A percentile compares a stretch with the other conserved stretches of the same genome.
These are phyloP conservation scores for Podaxis pistillaris DNA, from an alignment of 768 basidiomycete species.

Conservation along the genomic window DNA sequence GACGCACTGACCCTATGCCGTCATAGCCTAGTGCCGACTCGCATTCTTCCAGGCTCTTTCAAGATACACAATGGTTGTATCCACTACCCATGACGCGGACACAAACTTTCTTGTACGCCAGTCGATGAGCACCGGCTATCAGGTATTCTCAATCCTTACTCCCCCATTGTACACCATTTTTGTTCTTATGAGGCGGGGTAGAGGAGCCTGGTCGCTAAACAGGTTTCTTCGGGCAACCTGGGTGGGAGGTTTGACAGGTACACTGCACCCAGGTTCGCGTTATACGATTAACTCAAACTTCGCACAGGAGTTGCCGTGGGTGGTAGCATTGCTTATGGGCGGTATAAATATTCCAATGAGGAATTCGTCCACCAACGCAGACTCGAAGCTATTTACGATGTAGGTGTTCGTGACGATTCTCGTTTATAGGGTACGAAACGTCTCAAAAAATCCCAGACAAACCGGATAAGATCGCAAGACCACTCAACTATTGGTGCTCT, in stretches of 20 bases:
- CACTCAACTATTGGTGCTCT: slow-evolving; percentile 74
- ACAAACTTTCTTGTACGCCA: slow-evolving; percentile 66
- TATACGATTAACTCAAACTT: background rate
- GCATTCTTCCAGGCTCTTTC: background rate
- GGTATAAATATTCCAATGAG: slow-evolving; percentile 53
- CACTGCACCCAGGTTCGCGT: background rate
- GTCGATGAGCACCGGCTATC: slow-evolving; percentile 65
- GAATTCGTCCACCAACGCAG: slow-evolving; percentile 48
- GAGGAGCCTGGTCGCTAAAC: slow-evolving; percentile 55
- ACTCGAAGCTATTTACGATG: slow-evolving; percentile 57
- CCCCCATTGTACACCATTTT: slow-evolving; percentile 61
- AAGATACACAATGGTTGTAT: slow-evolving; percentile 11
- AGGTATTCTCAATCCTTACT: slow-evolving; percentile 57
- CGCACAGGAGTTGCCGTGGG: slow-evolving; percentile 45
- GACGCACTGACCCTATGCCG: slow-evolving; percentile 15
- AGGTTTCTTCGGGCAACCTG: slow-evolving; percentile 69
- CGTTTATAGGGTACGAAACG: background rate
- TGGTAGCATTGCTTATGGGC: slow-evolving; percentile 59
- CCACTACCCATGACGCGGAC: slow-evolving; percentile 47
- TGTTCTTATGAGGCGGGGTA: slow-evolving; percentile 52
- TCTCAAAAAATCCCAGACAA: slow-evolving; percentile 36
- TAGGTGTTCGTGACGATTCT: slow-evolving; percentile 24
- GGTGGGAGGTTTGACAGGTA: slow-evolving; percentile 65
- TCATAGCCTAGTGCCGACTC: background rate
- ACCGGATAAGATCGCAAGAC: slow-evolving; percentile 63